phyloP scores from a whole-genome alignment of 768 basidiomycete species.

The Tylopilus subfusipes region DNA sequence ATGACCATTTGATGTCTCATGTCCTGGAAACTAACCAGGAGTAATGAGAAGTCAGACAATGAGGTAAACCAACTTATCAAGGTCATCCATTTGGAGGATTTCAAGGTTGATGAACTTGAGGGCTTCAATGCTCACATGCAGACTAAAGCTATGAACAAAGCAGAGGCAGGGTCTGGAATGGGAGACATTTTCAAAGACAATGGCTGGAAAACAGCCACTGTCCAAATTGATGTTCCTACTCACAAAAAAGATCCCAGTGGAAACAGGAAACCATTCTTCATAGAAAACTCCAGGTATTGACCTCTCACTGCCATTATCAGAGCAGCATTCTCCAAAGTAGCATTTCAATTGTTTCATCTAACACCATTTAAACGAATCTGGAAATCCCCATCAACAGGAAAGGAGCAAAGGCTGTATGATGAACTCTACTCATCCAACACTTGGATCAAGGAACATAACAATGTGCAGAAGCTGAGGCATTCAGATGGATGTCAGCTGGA shows the following conservation, averaged over 20 bases:
- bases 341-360: constrained; percentile 19
- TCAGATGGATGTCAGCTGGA: constrained; percentile 14
- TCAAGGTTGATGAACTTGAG: background rate
- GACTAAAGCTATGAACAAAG: background rate
- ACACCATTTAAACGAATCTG: constrained; percentile 26
- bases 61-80: background rate
- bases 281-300: too few species aligned
- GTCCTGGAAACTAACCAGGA: background rate
- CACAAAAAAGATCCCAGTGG: too few species aligned
- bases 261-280: too few species aligned
- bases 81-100: background rate
- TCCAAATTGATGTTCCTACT: too few species aligned
- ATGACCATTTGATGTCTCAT: background rate
- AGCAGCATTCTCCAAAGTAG: constrained; percentile 2
- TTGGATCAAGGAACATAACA: constrained; percentile 19
- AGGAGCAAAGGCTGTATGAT: constrained; percentile 17
- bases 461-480: constrained; percentile 16
- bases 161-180: background rate
- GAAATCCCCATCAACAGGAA: constrained; percentile 1
- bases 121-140: background rate
- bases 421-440: constrained; percentile 24
- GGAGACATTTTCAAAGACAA: background rate
- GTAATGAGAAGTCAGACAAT: background rate
- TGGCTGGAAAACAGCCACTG: background rate
- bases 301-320: too few species aligned